A percentile compares a stretch with the other conserved stretches of the same genome.
Evolutionary conservation across 2,329 filamentous ascomycete species (phyloP).

Genomic region (Colletotrichum navitas): DNA sequence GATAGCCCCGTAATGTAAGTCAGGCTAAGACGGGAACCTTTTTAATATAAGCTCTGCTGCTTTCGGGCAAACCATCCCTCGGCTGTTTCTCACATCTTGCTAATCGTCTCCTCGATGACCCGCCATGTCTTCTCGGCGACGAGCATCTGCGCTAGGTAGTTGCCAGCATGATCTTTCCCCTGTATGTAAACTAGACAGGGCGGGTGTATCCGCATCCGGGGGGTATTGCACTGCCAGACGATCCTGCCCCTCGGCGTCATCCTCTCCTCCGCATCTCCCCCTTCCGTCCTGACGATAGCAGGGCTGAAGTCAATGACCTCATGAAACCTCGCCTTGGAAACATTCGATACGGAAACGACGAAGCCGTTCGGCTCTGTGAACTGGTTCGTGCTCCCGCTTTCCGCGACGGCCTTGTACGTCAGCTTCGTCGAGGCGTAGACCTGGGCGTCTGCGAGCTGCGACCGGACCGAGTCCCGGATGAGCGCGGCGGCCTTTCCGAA

Average conservation of each 20-base stretch:
- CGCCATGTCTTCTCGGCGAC: conserved; percentile 28
- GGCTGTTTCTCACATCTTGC: background rate
- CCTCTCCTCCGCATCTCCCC: background rate
- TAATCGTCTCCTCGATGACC: conserved; percentile 14
- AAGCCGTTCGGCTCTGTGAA: conserved; percentile 33
- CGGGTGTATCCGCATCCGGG: conserved; percentile 25
- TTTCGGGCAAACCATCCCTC: background rate
- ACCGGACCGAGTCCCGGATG: conserved; percentile 14
- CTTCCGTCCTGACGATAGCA: background rate
- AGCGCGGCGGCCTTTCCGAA: conserved; percentile 25
- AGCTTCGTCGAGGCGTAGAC: conserved; percentile 29
- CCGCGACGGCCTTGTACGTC: conserved; percentile 33
- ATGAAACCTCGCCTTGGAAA: conserved; percentile 35
- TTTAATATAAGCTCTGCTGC: too few species aligned
- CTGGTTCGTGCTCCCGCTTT: conserved; percentile 33
- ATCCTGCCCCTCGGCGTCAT: conserved; percentile 30
- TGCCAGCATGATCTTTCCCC: conserved; percentile 28
- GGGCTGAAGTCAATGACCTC: conserved; percentile 38
- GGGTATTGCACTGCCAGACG: conserved; percentile 34
- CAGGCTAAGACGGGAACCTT: background rate
- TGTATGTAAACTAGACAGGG: conserved; percentile 33
- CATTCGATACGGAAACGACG: conserved; percentile 30
- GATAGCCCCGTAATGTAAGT: background rate
- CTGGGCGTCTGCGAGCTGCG: conserved; percentile 29
- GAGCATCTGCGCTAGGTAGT: conserved; percentile 37